Conservation (phyloP, 176 grass and related monocot species). For the Oryza officinalis region DNA sequence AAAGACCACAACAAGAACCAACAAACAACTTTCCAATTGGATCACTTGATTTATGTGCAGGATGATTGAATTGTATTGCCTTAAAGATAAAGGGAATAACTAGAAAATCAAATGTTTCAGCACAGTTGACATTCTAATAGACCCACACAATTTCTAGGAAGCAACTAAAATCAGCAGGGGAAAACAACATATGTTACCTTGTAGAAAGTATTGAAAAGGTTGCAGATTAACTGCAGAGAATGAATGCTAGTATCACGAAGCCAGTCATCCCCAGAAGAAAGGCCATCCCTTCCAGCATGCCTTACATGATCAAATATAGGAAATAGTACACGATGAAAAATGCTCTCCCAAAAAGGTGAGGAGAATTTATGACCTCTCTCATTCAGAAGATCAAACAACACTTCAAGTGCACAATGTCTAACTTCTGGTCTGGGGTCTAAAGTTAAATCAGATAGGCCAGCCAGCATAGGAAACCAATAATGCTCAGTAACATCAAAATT, state of each 20-base stretch:
- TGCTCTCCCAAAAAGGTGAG: constrained; percentile 97
- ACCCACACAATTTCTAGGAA: not conserved
- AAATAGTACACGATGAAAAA: constrained; percentile 95
- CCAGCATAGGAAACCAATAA: constrained; percentile 99
- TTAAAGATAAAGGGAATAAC: not conserved
- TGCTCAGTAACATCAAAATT: constrained; percentile 94
- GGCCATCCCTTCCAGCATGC: constrained; percentile 88
- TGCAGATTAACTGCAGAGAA: constrained; percentile 97
- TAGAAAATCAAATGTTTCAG: constrained; percentile 18
- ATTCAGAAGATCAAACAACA: constrained; percentile 98
- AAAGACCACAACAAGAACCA: constrained; percentile 39
- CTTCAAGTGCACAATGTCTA: constrained; percentile 94
- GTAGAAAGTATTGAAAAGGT: constrained; percentile 99
- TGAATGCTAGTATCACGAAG: constrained; percentile 98
- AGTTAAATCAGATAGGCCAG: constrained; percentile 98
- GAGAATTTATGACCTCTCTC: constrained; percentile 99
- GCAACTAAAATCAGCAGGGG: constrained; percentile 22
- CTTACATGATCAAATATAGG: constrained; percentile 99
- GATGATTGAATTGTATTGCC: not conserved
- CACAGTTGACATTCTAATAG: constrained; percentile 3
- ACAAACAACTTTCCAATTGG: constrained; percentile 37
- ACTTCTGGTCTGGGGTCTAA: constrained; percentile 93
- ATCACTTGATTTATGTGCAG: constrained; percentile 19
- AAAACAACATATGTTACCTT: constrained; percentile 53
- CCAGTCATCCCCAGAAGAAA: constrained; percentile 85